Conservation (phyloP, 805 yeast species). For the Candida parachauliodes region DNA sequence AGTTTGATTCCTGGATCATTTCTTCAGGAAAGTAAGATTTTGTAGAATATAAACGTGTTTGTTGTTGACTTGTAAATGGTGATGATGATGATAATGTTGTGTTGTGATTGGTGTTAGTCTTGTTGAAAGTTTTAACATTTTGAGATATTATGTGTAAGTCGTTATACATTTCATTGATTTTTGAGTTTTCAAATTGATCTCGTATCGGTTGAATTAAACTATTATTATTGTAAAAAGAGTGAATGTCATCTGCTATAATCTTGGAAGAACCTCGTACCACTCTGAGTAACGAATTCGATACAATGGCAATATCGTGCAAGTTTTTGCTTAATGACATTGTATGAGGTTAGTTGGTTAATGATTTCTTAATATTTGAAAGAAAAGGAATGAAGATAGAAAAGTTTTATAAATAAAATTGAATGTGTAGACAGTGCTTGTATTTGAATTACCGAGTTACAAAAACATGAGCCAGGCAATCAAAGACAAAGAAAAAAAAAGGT, state of each 20-base stretch:
- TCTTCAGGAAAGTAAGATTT: slow-evolving; percentile 9
- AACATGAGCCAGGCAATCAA: too few species aligned
- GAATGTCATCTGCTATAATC: slow-evolving; percentile 18
- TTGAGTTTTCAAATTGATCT: slow-evolving; percentile 14
- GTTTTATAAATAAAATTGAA: too few species aligned
- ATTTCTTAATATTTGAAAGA: too few species aligned
- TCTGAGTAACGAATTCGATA: slow-evolving; percentile 21
- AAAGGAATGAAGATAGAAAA: too few species aligned
- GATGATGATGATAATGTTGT: too few species aligned
- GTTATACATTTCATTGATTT: slow-evolving; percentile 22
- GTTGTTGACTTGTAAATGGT: slow-evolving; percentile 5
- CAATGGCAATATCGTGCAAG: slow-evolving; percentile 20
- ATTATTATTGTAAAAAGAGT: slow-evolving; percentile 18
- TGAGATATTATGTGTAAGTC: slow-evolving; percentile 7
- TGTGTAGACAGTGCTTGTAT: too few species aligned
- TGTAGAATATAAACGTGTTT: slow-evolving; percentile 10
- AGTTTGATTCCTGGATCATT: slow-evolving; percentile 4
- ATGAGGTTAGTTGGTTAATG: too few species aligned
- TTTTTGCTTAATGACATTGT: slow-evolving; percentile 12
- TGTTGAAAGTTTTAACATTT: slow-evolving; percentile 2
- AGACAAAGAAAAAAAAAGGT: too few species aligned
- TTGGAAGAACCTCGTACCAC: slow-evolving; percentile 18
- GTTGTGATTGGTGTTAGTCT: neutral
- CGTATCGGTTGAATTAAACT: slow-evolving; percentile 18
- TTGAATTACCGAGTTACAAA: too few species aligned